phyloP scores from a whole-genome alignment of 176 grass and related monocot species.

The Carex parvula region DNA sequence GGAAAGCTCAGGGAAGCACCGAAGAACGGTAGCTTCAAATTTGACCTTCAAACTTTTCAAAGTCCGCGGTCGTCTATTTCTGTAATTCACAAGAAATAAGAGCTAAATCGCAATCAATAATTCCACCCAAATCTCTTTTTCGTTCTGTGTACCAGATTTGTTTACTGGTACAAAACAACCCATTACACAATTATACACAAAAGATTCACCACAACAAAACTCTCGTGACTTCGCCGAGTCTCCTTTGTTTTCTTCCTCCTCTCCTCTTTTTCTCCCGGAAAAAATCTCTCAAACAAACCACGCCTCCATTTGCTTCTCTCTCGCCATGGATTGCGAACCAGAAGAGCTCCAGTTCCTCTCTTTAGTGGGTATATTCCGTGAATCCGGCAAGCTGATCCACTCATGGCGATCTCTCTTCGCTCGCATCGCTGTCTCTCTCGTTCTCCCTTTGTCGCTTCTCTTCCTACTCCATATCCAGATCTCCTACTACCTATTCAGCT shows the following conservation, averaged over 20 bases:
- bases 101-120: background rate
- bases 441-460: slow-evolving; percentile 66
- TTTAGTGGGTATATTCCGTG: slow-evolving; percentile 39
- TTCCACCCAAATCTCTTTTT: background rate
- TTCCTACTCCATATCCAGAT: slow-evolving; percentile 84
- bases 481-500: slow-evolving; percentile 65
- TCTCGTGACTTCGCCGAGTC: background rate
- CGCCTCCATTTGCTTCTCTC: background rate
- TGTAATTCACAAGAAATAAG: slow-evolving; percentile 1
- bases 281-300: background rate
- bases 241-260: background rate
- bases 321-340: slow-evolving; percentile 57
- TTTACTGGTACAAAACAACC: background rate
- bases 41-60: slow-evolving; percentile 5
- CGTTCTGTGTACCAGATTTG: background rate
- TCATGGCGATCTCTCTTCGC: slow-evolving; percentile 60
- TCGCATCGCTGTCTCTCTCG: slow-evolving; percentile 58
- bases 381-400: slow-evolving; percentile 37
- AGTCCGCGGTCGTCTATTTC: slow-evolving; percentile 2
- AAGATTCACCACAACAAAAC: background rate
- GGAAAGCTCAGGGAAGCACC: background rate
- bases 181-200: background rate
- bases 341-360: slow-evolving; percentile 94
- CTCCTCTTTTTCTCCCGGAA: background rate
- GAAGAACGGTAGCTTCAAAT: background rate